A percentile compares a stretch with the other conserved stretches of the same genome.
Evolutionary conservation across 2,329 filamentous ascomycete species (phyloP).

Genomic region (Cladophialophora carrionii): DNA sequence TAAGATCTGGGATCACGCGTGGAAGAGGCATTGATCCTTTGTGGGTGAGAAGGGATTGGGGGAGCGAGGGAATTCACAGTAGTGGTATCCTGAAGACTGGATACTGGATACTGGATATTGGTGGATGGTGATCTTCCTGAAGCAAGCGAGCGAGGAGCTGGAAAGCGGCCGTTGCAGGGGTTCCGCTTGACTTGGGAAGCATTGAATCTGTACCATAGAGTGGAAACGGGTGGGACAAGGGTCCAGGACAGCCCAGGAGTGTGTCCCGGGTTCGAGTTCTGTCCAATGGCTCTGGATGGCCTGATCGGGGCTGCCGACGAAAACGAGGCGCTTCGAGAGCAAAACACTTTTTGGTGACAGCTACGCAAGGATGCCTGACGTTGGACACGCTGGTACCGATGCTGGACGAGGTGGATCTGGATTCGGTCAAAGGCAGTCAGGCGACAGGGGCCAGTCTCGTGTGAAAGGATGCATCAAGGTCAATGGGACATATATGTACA

Average conservation of each 20-base stretch:
- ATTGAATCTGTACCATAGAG: neutral
- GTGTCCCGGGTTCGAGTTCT: too few relatives aligned
- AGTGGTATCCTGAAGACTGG: too few relatives aligned
- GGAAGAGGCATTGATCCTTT: constrained; percentile 65
- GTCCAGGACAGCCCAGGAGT: neutral
- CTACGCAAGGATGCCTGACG: neutral
- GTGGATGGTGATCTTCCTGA: neutral
- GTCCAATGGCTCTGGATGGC: neutral
- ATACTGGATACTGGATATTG: too few relatives aligned
- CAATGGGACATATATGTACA: constrained; percentile 4
- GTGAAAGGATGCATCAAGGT: neutral
- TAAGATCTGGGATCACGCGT: constrained; percentile 84
- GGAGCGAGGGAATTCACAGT: neutral
- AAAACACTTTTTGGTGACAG: neutral
- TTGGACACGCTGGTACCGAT: neutral
- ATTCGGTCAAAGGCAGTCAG: neutral
- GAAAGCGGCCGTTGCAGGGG: neutral
- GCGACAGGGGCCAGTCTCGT: neutral
- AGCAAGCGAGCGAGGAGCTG: neutral
- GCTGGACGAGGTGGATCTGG: neutral
- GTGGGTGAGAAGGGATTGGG: neutral
- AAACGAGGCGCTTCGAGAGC: neutral
- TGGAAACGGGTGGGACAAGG: neutral
- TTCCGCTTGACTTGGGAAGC: neutral
- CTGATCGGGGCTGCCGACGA: neutral